Evolutionary conservation across 1,284 basidiomycete genomes (phyloP).

Genomic region (Dichomitus squalens): DNA sequence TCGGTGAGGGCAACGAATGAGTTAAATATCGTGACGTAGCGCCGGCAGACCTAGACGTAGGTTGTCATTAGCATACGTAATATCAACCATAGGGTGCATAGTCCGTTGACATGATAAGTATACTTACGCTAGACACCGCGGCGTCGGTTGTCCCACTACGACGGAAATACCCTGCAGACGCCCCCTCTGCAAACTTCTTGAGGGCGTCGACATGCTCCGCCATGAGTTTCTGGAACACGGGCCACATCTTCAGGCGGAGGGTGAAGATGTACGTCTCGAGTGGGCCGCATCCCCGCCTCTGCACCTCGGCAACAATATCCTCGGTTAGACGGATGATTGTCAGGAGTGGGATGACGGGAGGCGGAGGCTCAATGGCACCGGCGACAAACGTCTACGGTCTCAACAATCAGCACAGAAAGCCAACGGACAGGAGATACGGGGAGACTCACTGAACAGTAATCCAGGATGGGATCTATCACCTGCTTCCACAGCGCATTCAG

Average conservation of each 20-base stretch:
- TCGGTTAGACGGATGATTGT: slow-evolving; percentile 91
- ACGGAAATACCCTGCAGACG: slow-evolving; percentile 65
- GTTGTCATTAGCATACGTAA: neutral
- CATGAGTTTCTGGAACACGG: slow-evolving; percentile 87
- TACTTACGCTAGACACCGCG: slow-evolving; percentile 61
- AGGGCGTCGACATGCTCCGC: slow-evolving; percentile 81
- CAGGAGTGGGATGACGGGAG: slow-evolving; percentile 74
- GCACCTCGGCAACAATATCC: slow-evolving; percentile 70
- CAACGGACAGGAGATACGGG: neutral
- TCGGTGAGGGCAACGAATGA: slow-evolving; percentile 79
- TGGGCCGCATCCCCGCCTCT: slow-evolving; percentile 75
- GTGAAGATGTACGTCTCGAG: slow-evolving; percentile 80
- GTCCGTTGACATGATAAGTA: neutral
- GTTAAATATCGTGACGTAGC: slow-evolving; percentile 80
- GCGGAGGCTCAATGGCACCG: slow-evolving; percentile 66
- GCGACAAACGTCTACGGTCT: slow-evolving; percentile 65
- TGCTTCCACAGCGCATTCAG: slow-evolving; percentile 83
- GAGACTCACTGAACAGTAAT: slow-evolving; percentile 70
- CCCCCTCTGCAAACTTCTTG: slow-evolving; percentile 78
- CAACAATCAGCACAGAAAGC: neutral
- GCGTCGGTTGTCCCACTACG: slow-evolving; percentile 67
- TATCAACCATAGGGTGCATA: neutral
- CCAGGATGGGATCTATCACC: slow-evolving; percentile 85
- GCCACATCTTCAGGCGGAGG: slow-evolving; percentile 86
- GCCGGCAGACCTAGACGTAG: slow-evolving; percentile 50